Conservation (phyloP, 352 stramenopile genomes). For the Pythium rhizo-oryzae region DNA sequence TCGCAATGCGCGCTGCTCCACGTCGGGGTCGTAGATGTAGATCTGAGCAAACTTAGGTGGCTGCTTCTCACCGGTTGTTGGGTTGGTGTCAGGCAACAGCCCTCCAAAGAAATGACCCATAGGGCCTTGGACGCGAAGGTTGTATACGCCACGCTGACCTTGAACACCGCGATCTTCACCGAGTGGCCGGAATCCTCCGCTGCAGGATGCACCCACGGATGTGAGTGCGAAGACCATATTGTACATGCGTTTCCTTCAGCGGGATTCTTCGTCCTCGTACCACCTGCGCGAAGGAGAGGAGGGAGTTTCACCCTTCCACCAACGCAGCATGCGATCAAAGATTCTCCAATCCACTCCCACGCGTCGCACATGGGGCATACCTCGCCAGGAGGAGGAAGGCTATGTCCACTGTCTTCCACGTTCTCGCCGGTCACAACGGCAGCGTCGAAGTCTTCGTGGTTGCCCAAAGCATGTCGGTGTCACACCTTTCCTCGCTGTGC, state of each 20-base stretch:
- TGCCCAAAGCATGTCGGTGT: not conserved
- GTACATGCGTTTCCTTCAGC: not conserved
- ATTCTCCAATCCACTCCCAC: slow-evolving; percentile 10
- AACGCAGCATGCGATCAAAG: not conserved
- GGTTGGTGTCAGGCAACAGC: not conserved
- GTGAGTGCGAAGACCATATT: slow-evolving; percentile 10
- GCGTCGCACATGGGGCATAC: not conserved
- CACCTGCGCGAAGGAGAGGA: not conserved
- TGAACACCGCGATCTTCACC: not conserved
- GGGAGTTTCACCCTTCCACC: not conserved
- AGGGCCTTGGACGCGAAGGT: slow-evolving; percentile 2
- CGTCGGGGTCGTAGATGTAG: slow-evolving; percentile 15
- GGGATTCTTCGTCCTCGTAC: slow-evolving; percentile 11
- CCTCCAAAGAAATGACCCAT: slow-evolving; percentile 13
- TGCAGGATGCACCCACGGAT: slow-evolving; percentile 7
- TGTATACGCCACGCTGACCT: slow-evolving; percentile 3
- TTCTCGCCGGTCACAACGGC: not conserved
- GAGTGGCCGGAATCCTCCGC: not conserved
- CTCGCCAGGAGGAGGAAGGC: not conserved
- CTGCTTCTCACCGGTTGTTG: not conserved
- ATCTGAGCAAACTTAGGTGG: slow-evolving; percentile 16
- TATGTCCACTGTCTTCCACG: not conserved
- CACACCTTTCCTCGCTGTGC: not conserved
- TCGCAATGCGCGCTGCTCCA: not conserved
- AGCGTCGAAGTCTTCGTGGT: slow-evolving; percentile 13